A percentile compares a stretch with the other conserved stretches of the same genome.
phyloP scores from a whole-genome alignment of 1,284 basidiomycete species.

The Austroboletus sp. region DNA sequence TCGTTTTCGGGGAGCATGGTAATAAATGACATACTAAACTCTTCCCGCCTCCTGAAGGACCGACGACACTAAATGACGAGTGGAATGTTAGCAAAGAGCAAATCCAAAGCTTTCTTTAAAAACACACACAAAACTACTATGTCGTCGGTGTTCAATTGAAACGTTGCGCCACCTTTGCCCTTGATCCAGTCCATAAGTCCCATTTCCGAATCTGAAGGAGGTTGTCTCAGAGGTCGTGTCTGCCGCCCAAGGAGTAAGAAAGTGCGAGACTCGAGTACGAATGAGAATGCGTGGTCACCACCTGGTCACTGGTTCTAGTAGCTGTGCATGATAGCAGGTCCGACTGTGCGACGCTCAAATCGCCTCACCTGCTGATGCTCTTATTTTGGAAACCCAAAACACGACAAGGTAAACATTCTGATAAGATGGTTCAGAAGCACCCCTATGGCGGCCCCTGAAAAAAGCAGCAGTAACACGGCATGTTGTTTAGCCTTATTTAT shows the following conservation, averaged over 20 bases:
- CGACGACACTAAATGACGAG: constrained; percentile 13
- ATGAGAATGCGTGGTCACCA: neutral
- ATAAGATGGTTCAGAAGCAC: too few relatives aligned
- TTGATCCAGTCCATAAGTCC: neutral
- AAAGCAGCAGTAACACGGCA: too few relatives aligned
- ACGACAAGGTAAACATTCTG: too few relatives aligned
- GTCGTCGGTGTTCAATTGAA: constrained; percentile 8
- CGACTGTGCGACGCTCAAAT: too few relatives aligned
- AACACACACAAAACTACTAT: constrained; percentile 20
- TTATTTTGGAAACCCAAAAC: neutral
- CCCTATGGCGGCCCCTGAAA: too few relatives aligned
- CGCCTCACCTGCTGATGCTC: neutral
- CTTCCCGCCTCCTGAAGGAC: constrained; percentile 19
- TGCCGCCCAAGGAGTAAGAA: neutral
- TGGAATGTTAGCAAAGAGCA: constrained; percentile 4
- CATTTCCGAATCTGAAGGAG: constrained; percentile 1
- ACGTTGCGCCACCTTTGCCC: neutral
- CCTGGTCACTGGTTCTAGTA: neutral
- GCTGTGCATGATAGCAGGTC: too few relatives aligned
- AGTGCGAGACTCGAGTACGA: neutral
- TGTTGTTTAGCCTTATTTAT: too few relatives aligned
- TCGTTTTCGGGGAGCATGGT: too few relatives aligned
- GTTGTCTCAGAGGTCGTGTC: neutral
- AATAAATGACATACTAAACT: constrained; percentile 12
- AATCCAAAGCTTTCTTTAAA: neutral